Conservation (phyloP, 2,329 filamentous ascomycete genomes). For the Talaromyces sp. region DNA sequence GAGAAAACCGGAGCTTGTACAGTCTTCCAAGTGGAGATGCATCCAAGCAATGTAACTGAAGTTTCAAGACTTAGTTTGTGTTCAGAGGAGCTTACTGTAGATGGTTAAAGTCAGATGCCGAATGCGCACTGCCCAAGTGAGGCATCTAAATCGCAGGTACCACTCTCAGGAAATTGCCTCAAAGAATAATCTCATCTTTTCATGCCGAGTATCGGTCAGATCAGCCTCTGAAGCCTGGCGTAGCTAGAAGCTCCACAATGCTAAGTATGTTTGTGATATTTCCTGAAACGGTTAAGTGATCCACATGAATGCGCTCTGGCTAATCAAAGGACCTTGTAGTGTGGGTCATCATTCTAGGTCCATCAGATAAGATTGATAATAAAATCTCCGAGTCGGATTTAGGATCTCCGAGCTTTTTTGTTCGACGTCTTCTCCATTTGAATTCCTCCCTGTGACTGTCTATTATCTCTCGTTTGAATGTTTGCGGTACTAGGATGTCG, state of each 20-base stretch:
- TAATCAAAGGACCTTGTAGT: neutral
- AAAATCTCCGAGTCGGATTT: slow-evolving; percentile 2
- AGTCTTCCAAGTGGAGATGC: neutral
- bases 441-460: neutral
- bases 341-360: neutral
- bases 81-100: neutral
- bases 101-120: neutral
- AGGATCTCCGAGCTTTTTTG: neutral
- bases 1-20: neutral
- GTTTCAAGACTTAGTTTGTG: neutral
- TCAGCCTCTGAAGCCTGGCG: neutral
- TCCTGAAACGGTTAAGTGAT: slow-evolving; percentile 2
- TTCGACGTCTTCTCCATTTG: neutral
- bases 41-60: neutral
- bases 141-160: neutral
- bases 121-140: slow-evolving; percentile 3
- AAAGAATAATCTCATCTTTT: neutral
- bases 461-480: neutral
- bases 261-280: neutral
- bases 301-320: neutral
- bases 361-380: slow-evolving; percentile 17
- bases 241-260: neutral
- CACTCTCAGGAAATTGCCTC: neutral
- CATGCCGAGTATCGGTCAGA: neutral
- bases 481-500: neutral